Evolutionary conservation across 1,139 yeast species (phyloP), one percentile per base, ranked within the genome.

Genomic region (Yamadazyma epiphylla): DNA sequence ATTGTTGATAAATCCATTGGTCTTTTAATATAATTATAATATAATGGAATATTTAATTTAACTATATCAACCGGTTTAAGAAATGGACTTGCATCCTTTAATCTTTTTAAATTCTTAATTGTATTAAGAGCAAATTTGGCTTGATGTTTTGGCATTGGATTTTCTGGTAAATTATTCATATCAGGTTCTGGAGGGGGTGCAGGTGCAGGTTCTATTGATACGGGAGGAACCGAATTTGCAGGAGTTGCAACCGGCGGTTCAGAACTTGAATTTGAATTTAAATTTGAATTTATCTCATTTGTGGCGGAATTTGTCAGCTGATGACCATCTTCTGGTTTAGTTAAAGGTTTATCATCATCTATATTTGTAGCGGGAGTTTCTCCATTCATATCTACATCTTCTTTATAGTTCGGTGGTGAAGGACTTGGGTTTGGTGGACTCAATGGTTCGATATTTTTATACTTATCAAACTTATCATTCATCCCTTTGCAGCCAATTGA

Each of bases 1-100:
- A 91, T 85, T 3, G 97, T 88, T 5, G 89, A 74, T 29, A 91
- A 66, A 56, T 89, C 97, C 97, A 94, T 91, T 24, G 99, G 99
- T 44, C 84, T 69, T 39, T 75, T 73, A 46, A 94, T 79, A 48
- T 77, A 79, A 49, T 87, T 87, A 55, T 81, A 86, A 55, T 91
- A 91, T 37, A 85, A 78, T 3, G 98, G 99, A 36, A 94, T 84
- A 49, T 89, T 88, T 42, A 88, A 73, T 52, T 86, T 87, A 32
- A 85, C 80, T 4, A 76, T 83, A 52, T 91, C 97, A 24, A 91
- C 99, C 0, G 98, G 98, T 33, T 69, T 77, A 29, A 86, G 51
- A 53, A 91, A 91, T 3, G 98, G 98, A 15, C 71, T 78, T 2
- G 97, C 95, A 59, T 94, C 98, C 58, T 89, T 86, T 48, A 89